Base-by-base conservation (phyloP, 108 stramenopile genomes). In the Pseudonitzschia pungens region DNA sequence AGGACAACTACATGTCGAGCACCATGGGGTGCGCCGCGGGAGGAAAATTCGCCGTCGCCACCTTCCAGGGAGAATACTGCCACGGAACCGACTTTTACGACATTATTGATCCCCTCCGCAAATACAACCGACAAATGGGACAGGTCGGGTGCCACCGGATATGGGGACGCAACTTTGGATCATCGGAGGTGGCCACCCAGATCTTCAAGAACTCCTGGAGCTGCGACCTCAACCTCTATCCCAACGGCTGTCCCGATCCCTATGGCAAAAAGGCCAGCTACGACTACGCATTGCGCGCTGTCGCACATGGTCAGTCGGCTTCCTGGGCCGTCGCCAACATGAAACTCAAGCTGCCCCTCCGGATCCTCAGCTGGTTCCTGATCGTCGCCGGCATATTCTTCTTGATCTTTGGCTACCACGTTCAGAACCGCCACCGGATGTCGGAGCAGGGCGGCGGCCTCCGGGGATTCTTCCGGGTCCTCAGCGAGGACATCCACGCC, bases 211-310 rank as follows among this genome's bases (percentile, higher is more conserved):
- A 74, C 29, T 56, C 70, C 50, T 78, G 81, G 74, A 66, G 78
- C 16, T 87, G 86, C 58, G 82, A 83, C 68, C 26, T 84, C 4
- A 43, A 72, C 32, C 48, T 77, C 27, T 87, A 80, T 72, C 83
- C 81, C 72, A 68, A 82, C 55, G 70, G 66, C 26, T 87, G 86
- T 62, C 86, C 86, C 14, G 86, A 87, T 69, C 86, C 86, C 0
- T 77, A 80, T 58, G 77, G 79, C 9, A 27, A 57, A 16, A 79
- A 81, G 62, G 69, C 33, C 32, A 36, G 66, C 21, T 80, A 75
- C 15, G 64, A 66, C 27, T 57, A 63, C 27, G 76, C 72, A 14
- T 32, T 82, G 28, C 33, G 67, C 18, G 36, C 71, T 5, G 73
- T 65, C n/a, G 43, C 58, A 21, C 27, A 59, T 18, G 74, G 74